Conservation (phyloP, 441 rosid species). For the Corymbia calophylla region DNA sequence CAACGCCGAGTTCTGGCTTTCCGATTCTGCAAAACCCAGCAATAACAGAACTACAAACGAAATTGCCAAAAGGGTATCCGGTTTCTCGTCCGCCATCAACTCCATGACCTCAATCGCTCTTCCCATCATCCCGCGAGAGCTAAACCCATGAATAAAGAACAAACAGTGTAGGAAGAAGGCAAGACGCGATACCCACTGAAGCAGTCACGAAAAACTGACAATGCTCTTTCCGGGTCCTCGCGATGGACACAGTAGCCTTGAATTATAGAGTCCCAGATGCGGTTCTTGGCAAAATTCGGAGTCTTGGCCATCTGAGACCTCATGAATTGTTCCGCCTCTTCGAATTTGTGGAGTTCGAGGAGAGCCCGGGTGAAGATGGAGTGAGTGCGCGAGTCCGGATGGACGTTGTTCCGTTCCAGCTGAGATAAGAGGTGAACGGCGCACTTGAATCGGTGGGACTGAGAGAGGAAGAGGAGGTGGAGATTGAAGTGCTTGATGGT, state of each 20-base stretch:
- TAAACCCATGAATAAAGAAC: slow-evolving; percentile 43
- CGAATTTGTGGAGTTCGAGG: slow-evolving; percentile 42
- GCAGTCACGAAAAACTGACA: slow-evolving; percentile 35
- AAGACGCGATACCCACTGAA: slow-evolving; percentile 35
- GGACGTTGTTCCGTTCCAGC: slow-evolving; percentile 28
- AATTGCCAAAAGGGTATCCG: slow-evolving; percentile 55
- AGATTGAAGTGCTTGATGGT: slow-evolving; percentile 42
- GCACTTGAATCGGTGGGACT: slow-evolving; percentile 23
- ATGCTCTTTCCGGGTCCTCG: slow-evolving; percentile 37
- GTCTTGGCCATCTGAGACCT: slow-evolving; percentile 26
- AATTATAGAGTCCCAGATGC: slow-evolving; percentile 42
- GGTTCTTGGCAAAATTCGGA: slow-evolving; percentile 18
- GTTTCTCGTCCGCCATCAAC: slow-evolving; percentile 44
- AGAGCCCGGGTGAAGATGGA: slow-evolving; percentile 42
- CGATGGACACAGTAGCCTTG: slow-evolving; percentile 31
- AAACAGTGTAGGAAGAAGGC: slow-evolving; percentile 52
- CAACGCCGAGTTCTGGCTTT: slow-evolving; percentile 58
- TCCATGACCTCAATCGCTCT: slow-evolving; percentile 56
- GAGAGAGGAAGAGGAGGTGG: slow-evolving; percentile 43
- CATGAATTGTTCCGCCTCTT: slow-evolving; percentile 50
- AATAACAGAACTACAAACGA: slow-evolving; percentile 59
- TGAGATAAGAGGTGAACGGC: slow-evolving; percentile 42
- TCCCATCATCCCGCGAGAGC: slow-evolving; percentile 38
- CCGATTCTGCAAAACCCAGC: slow-evolving; percentile 62
- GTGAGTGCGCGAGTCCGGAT: slow-evolving; percentile 22